phyloP scores from a whole-genome alignment of 768 basidiomycete species.

The Kockovaella imperatae region DNA sequence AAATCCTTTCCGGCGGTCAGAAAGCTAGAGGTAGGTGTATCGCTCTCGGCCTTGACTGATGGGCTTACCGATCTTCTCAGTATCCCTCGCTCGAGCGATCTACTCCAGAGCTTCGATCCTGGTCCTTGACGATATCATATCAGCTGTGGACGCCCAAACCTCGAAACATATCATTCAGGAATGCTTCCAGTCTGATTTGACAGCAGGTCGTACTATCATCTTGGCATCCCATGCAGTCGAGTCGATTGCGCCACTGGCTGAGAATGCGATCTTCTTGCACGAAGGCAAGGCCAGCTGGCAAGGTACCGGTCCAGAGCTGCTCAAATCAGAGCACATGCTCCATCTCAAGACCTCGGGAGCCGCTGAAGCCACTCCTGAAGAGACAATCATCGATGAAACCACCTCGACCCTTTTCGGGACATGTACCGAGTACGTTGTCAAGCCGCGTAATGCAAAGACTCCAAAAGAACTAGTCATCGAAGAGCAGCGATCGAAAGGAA shows the following conservation, averaged over 20 bases:
- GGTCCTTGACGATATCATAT: conserved; percentile 61
- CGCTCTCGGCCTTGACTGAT: background rate
- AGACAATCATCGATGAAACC: background rate
- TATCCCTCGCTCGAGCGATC: conserved; percentile 56
- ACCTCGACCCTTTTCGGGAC: background rate
- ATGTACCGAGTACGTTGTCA: conserved; percentile 10
- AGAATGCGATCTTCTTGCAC: conserved; percentile 35
- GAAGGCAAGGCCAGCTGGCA: conserved; percentile 18
- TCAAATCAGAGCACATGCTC: conserved; percentile 24
- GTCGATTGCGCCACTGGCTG: conserved; percentile 33
- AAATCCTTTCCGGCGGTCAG: conserved; percentile 52
- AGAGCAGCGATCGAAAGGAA: conserved; percentile 17
- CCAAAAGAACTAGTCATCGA: conserved; percentile 29
- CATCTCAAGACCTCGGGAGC: conserved; percentile 14
- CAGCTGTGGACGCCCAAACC: conserved; percentile 57
- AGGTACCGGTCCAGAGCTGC: conserved; percentile 17
- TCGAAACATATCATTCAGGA: conserved; percentile 51
- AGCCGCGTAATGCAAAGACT: conserved; percentile 16
- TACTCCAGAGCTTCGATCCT: conserved; percentile 58
- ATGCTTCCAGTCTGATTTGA: conserved; percentile 50
- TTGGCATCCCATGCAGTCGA: conserved; percentile 48
- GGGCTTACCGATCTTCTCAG: conserved; percentile 5
- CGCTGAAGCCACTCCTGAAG: background rate
- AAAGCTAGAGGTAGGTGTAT: conserved; percentile 48
- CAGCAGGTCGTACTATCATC: conserved; percentile 51